Conservation (phyloP, 2,329 filamentous ascomycete species). For the Colletotrichum sidae region DNA sequence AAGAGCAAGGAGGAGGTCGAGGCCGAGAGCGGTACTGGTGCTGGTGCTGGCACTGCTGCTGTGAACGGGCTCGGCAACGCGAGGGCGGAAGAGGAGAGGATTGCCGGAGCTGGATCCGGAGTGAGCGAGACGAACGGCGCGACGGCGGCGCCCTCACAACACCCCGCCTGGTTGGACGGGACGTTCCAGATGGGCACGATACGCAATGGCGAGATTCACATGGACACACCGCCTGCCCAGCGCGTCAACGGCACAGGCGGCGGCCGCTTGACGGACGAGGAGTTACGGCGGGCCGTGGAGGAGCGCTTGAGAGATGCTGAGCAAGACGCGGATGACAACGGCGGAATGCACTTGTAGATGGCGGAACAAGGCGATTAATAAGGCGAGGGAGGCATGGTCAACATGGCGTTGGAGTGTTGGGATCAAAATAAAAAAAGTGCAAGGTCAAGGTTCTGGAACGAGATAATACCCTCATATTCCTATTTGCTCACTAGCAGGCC, state of each 20-base stretch:
- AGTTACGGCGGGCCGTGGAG: slow-evolving; percentile 67
- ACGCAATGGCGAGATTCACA: slow-evolving; percentile 60
- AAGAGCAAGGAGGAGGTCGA: slow-evolving; percentile 58
- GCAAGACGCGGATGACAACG: slow-evolving; percentile 60
- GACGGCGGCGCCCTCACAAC: slow-evolving; percentile 37
- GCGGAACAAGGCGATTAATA: not conserved
- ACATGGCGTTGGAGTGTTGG: not conserved
- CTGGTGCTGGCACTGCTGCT: slow-evolving; percentile 5
- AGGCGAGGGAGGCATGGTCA: not conserved
- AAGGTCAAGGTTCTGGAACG: slow-evolving; percentile 9
- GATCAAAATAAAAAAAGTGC: not conserved
- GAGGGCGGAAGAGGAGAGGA: slow-evolving; percentile 30
- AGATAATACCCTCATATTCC: slow-evolving; percentile 32
- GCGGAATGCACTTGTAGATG: slow-evolving; percentile 71
- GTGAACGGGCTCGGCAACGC: slow-evolving; percentile 38
- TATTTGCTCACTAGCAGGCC: slow-evolving; percentile 37
- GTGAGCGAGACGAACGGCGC: slow-evolving; percentile 20
- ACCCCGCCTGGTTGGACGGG: slow-evolving; percentile 69
- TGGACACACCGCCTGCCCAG: slow-evolving; percentile 47
- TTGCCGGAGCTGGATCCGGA: slow-evolving; percentile 25
- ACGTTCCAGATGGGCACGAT: slow-evolving; percentile 72
- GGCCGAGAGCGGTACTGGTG: slow-evolving; percentile 42
- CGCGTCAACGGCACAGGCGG: slow-evolving; percentile 43
- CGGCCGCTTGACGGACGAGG: slow-evolving; percentile 67
- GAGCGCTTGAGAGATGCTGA: slow-evolving; percentile 62